phyloP scores from a whole-genome alignment of 2,329 filamentous ascomycete species.

The Zymoseptoria crescenta region DNA sequence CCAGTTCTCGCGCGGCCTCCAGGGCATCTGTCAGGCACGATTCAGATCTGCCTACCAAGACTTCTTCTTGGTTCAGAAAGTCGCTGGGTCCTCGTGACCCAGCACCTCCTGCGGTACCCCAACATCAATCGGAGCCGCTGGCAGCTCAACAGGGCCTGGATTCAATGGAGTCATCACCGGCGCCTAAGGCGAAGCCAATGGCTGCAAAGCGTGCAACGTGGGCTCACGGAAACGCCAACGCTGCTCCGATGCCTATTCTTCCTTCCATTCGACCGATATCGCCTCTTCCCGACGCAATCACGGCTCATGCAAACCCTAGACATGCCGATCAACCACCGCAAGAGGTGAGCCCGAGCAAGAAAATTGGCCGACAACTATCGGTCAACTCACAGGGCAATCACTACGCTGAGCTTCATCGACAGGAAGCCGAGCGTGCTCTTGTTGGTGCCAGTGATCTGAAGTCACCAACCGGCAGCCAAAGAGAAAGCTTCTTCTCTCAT shows the following conservation, averaged over 20 bases:
- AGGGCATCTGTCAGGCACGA: slow-evolving; percentile 66
- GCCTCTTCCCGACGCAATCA: slow-evolving; percentile 89
- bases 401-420: slow-evolving; percentile 80
- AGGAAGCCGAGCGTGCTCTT: slow-evolving; percentile 83
- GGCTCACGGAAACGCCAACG: slow-evolving; percentile 65
- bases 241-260: slow-evolving; percentile 88
- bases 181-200: slow-evolving; percentile 48
- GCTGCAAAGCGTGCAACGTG: slow-evolving; percentile 83
- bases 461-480: slow-evolving; percentile 70
- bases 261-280: slow-evolving; percentile 92
- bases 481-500: slow-evolving; percentile 98
- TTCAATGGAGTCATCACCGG: slow-evolving; percentile 35
- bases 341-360: slow-evolving; percentile 68
- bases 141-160: slow-evolving; percentile 36
- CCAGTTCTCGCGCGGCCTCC: slow-evolving; percentile 73
- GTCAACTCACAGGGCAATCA: slow-evolving; percentile 88
- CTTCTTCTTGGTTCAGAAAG: slow-evolving; percentile 87
- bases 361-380: slow-evolving; percentile 90
- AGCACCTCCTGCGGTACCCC: slow-evolving; percentile 53
- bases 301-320: slow-evolving; percentile 71
- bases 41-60: slow-evolving; percentile 68
- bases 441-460: slow-evolving; percentile 71
- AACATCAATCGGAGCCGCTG: slow-evolving; percentile 32
- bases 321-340: slow-evolving; percentile 34
- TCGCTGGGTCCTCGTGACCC: slow-evolving; percentile 79